Evolutionary conservation across 371 early-diverging fungal species (phyloP), one percentile per base, ranked within the genome.

Genomic region (Batkoa obscura): DNA sequence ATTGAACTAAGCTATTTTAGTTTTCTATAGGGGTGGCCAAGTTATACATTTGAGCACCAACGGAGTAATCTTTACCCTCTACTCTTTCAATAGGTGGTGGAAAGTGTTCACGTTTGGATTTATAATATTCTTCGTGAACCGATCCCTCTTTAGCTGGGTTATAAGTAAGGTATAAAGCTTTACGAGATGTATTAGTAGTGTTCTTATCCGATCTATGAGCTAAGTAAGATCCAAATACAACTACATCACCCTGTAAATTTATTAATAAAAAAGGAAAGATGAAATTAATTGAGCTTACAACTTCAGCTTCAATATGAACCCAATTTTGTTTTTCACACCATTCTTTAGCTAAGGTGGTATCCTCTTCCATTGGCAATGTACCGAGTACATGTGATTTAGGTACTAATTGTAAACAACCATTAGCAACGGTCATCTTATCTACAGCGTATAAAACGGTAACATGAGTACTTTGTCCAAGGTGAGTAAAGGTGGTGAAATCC

Each of bases 161-260:
- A 59, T 75, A 77, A 0, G 77, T 75, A 64, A 77, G 61, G 57
- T 75, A 77, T 9, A 75, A 64, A 31, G 74, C 73, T 12, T 68
- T 65, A 38, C 74, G 72, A 46, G 73, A 64, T 32, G 59, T 58
- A 0, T 68, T 59, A 9, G 75, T 72, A n/a, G 49, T 59, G 57
- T 77, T 77, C 36, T 67, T 64, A 13, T 68, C 71, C 2, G 73
- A 74, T 30, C 66, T 65, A 59, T 76, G 74, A 4, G 75, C 74
- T 17, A 75, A 59, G 52, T 76, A 76, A 13, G 75, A 72, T 35
- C 76, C 76, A 70, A 76, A 76, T 15, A 76, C 61, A 57, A 73
- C 41, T 41, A 41, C 41, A 10, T 8, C 8, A 10, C 41, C 41
- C 41, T 41, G n/a, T 41, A 41, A 10, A 41, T 41, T 8, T 41